Evolutionary conservation across 2,329 filamentous ascomycete species (phyloP).

Genomic region (Neofusicoccum ribis): DNA sequence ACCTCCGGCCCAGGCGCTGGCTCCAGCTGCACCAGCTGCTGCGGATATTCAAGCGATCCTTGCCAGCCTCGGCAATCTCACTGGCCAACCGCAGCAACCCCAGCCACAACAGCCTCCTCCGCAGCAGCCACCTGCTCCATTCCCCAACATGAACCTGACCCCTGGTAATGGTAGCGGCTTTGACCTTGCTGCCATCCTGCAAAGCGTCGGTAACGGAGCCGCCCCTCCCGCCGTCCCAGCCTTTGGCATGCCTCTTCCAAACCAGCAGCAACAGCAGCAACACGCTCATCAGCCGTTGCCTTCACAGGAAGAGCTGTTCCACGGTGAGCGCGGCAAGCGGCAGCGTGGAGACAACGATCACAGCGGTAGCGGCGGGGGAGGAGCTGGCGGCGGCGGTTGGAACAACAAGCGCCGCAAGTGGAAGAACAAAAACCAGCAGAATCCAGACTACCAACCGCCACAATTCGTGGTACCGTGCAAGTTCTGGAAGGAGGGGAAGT

Average conservation of each 20-base stretch:
- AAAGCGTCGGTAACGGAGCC: slow-evolving; percentile 6
- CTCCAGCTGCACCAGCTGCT: slow-evolving; percentile 20
- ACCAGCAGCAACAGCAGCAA: not conserved
- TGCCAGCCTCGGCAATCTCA: slow-evolving; percentile 27
- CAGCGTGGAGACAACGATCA: slow-evolving; percentile 30
- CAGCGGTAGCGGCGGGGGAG: slow-evolving; percentile 26
- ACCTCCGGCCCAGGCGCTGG: slow-evolving; percentile 24
- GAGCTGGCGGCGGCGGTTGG: slow-evolving; percentile 25
- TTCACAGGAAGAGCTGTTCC: slow-evolving; percentile 20
- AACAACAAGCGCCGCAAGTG: slow-evolving; percentile 39
- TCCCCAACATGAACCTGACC: not conserved
- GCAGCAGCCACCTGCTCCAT: slow-evolving; percentile 2
- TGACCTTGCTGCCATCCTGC: slow-evolving; percentile 21
- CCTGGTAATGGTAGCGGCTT: slow-evolving; percentile 19
- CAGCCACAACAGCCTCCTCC: slow-evolving; percentile 12
- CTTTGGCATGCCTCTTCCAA: slow-evolving; percentile 15
- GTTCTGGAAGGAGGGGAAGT: slow-evolving; percentile 71
- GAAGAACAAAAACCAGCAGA: slow-evolving; percentile 62
- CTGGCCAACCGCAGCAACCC: slow-evolving; percentile 24
- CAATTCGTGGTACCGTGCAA: slow-evolving; percentile 56
- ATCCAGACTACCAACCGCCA: slow-evolving; percentile 42
- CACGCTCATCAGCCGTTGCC: slow-evolving; percentile 8
- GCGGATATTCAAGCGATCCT: slow-evolving; percentile 22
- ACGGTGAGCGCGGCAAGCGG: slow-evolving; percentile 32
- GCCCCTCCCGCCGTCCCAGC: slow-evolving; percentile 10